These are phyloP conservation scores for Amesomyces nigricolor DNA, from an alignment of 2,329 filamentous ascomycete species.

Conservation along the genomic window DNA sequence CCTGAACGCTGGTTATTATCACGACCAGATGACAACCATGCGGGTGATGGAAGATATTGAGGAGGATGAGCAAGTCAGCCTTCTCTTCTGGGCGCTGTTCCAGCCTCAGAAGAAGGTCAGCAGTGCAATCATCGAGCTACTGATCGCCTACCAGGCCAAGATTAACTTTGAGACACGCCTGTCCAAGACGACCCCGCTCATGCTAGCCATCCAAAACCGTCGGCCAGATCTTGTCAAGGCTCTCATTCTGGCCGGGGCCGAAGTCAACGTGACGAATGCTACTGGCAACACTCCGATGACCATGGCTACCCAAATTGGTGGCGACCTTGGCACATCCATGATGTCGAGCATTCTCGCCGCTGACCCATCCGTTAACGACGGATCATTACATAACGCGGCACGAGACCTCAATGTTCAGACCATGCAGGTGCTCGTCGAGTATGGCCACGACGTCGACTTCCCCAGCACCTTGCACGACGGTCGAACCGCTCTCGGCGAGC, in stretches of 20 bases:
- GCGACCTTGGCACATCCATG: constrained; percentile 48
- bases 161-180: constrained; percentile 49
- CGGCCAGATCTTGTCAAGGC: constrained; percentile 53
- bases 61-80: constrained; percentile 49
- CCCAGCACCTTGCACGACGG: constrained; percentile 58
- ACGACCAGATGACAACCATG: constrained; percentile 47
- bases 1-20: constrained; percentile 53
- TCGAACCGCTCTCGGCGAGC: constrained; percentile 57
- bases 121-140: constrained; percentile 49
- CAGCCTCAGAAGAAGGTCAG: constrained; percentile 60
- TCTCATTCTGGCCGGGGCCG: constrained; percentile 53
- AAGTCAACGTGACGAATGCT: constrained; percentile 53
- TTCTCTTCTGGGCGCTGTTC: constrained; percentile 56
- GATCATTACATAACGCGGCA: constrained; percentile 61
- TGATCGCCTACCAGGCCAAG: constrained; percentile 52
- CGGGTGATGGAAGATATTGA: constrained; percentile 42
- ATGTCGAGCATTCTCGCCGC: constrained; percentile 51
- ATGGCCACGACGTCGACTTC: constrained; percentile 59
- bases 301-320: constrained; percentile 52
- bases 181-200: constrained; percentile 52
- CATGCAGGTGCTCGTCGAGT: constrained; percentile 51
- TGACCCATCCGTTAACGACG: constrained; percentile 56
- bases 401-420: constrained; percentile 52
- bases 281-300: constrained; percentile 54
- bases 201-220: constrained; percentile 52